These are phyloP conservation scores for Zasmidium angulare DNA, from an alignment of 2,329 filamentous ascomycete genomes.

Conservation along the genomic window DNA sequence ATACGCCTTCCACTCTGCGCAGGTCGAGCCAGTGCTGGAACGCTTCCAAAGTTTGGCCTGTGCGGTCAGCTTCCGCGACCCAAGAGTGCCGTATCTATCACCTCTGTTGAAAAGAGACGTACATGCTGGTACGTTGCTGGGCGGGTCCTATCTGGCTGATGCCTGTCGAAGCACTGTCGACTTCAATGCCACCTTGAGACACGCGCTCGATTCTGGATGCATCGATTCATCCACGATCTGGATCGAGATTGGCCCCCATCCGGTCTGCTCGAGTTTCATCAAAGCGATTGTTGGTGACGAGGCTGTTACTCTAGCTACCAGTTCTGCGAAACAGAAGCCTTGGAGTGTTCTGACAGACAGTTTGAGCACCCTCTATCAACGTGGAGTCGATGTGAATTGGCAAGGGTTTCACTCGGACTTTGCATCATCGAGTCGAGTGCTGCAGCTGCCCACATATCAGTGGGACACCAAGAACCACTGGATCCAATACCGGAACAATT, in stretches of 20 bases:
- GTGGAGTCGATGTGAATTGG: conserved; percentile 60
- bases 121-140: too few relatives aligned
- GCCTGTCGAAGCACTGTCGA: conserved; percentile 44
- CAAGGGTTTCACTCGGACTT: conserved; percentile 59
- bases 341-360: conserved; percentile 54
- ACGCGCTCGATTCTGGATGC: conserved; percentile 23
- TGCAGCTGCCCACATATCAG: conserved; percentile 42
- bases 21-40: conserved; percentile 33
- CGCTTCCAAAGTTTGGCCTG: conserved; percentile 17
- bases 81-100: conserved; percentile 21
- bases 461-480: conserved; percentile 33
- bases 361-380: conserved; percentile 53
- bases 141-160: conserved; percentile 27
- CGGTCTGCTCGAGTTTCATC: conserved; percentile 31
- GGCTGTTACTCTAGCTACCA: background rate
- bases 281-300: conserved; percentile 4
- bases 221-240: conserved; percentile 38
- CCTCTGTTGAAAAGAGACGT: conserved; percentile 13
- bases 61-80: conserved; percentile 25
- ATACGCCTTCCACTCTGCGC: conserved; percentile 35
- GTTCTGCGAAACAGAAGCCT: conserved; percentile 1
- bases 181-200: conserved; percentile 24
- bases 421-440: conserved; percentile 16
- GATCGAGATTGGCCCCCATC: conserved; percentile 50
- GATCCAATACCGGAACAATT: conserved; percentile 35